Percentiles rank a stretch among this genome's conserved stretches.
Conservation (phyloP, 176 grass and related monocot genomes). For the Juncus effusus region DNA sequence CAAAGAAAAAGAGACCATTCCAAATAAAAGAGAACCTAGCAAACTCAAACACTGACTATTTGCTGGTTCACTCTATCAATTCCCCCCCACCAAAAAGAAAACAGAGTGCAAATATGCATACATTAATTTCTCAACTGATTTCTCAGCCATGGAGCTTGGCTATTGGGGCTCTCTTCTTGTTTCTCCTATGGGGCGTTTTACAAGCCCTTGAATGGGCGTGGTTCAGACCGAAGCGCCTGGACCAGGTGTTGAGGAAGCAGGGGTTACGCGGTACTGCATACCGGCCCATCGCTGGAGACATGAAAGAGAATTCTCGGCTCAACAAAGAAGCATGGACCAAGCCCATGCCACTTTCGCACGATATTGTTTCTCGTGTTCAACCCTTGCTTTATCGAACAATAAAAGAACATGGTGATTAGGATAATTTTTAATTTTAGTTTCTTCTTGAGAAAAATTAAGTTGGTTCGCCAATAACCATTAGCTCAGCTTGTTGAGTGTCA, state of each 20-base stretch:
- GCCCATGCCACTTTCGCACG: conserved; percentile 49
- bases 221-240: conserved; percentile 49
- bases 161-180: conserved; percentile 16
- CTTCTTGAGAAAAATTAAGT: not conserved
- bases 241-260: conserved; percentile 39
- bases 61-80: not conserved
- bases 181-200: conserved; percentile 33
- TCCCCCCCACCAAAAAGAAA: not conserved
- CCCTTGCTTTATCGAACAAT: conserved; percentile 47
- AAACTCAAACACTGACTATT: no score
- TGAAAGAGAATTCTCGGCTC: conserved; percentile 33
- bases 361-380: conserved; percentile 35
- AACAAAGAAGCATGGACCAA: conserved; percentile 43
- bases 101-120: not conserved
- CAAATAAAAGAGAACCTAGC: no score
- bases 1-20: no score
- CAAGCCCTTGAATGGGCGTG: conserved; percentile 49
- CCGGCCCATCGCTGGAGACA: conserved; percentile 39
- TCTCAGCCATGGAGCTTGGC: conserved; percentile 4
- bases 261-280: conserved; percentile 56
- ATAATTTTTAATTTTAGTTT: not conserved
- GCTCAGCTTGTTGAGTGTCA: no score
- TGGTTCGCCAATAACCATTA: no score
- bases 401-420: conserved; percentile 47
- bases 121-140: not conserved